Evolutionary conservation across 2,329 filamentous ascomycete genomes (phyloP).

Genomic region (Aspergillus sp.): DNA sequence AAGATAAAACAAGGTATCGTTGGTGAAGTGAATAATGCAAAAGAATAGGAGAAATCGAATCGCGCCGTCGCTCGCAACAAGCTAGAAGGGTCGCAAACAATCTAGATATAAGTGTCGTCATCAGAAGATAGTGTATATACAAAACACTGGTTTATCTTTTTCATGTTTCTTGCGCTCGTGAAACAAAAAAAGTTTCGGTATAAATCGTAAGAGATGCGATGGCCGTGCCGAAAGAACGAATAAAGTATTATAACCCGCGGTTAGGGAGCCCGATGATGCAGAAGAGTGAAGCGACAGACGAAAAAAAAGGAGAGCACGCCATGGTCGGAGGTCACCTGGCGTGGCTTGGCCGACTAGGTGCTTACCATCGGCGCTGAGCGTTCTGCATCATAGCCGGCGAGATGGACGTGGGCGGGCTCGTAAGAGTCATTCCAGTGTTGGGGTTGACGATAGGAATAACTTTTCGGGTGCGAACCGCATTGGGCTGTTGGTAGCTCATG

Average conservation of each 20-base stretch:
- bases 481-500: constrained; percentile 85
- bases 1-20: constrained; percentile 34
- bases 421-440: constrained; percentile 78
- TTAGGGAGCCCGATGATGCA: constrained; percentile 34
- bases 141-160: constrained; percentile 27
- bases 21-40: constrained; percentile 26
- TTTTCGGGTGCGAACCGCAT: constrained; percentile 84
- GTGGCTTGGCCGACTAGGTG: constrained; percentile 13
- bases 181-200: constrained; percentile 20
- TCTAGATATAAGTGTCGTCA: constrained; percentile 32
- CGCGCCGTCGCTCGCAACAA: constrained; percentile 39
- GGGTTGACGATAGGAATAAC: constrained; percentile 98
- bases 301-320: constrained; percentile 28
- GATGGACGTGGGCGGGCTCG: constrained; percentile 75
- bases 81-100: constrained; percentile 28
- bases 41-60: constrained; percentile 21
- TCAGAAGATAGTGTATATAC: constrained; percentile 31
- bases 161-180: constrained; percentile 19
- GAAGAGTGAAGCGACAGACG: constrained; percentile 22
- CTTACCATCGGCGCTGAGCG: constrained; percentile 41
- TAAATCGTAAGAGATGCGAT: constrained; percentile 19
- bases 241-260: constrained; percentile 30
- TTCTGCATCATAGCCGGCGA: constrained; percentile 61
- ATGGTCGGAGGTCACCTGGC: constrained; percentile 22
- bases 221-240: constrained; percentile 25